Evolutionary conservation across 768 basidiomycete genomes (phyloP), one percentile per base, ranked within the genome.

Genomic region (Baorangia bicolor): DNA sequence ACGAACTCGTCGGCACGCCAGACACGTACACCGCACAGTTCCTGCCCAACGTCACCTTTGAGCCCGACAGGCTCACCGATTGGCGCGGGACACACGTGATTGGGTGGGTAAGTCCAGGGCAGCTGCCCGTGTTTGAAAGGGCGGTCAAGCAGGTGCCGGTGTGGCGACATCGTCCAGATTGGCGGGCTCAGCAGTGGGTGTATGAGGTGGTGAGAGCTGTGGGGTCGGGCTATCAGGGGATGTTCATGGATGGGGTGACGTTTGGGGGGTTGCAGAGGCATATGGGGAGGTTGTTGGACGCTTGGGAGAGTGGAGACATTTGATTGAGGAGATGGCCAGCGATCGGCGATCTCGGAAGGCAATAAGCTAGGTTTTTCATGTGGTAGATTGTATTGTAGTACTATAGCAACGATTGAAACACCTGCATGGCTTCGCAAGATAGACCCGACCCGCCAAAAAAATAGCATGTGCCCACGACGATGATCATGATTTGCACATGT

Each of bases 231-330:
- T 23, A 39, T 28, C 49, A 50, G 3, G 56, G 63, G 12, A 27
- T 72, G 42, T 49, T 50, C 13, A 52, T 62, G 44, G 59, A 58
- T 9, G 54, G 46, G 41, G 20, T 59, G 23, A 51, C 51, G 28
- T 57, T 64, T 33, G 59, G 37, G 38, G 59, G 30, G 33, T 28
- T 71, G 30, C 62, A 71, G 39, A 47, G 41, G 12, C 64, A 60
- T 5, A 73, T 71, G 69, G 54, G 51, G 23, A 51, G 40, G 37
- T 37, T 71, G 16, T 50, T 73, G 55, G 69, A 71, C 2, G 67
- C 64, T 51, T 72, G 69, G 69, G 67, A 71, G 51, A 58, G 50
- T 12, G 64, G 64, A 14, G 66, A 72, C 31, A 65, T 71, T 21
- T 67, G 53, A 57, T n/a, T n/a, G n/a, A n/a, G n/a, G 16, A 27